Evolutionary conservation across 2,329 filamentous ascomycete species (phyloP), one percentile per base, ranked within the genome.

Genomic region (Raffaelea ambrosiae): DNA sequence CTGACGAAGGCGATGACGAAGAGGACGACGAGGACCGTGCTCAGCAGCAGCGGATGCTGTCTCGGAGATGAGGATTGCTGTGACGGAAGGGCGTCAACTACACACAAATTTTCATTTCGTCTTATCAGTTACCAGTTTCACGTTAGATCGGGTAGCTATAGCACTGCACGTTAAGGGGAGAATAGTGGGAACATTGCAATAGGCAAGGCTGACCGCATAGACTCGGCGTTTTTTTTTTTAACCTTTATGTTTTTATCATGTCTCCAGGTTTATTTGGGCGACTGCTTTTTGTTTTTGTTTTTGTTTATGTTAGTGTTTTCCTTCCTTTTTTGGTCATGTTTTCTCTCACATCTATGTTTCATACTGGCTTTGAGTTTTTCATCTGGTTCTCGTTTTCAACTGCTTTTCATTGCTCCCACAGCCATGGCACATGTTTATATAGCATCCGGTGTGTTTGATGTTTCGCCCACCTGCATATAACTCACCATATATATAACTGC

Each of bases 1-100:
- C 58, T 14, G 53, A 56, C 2, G 63, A 65, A n/a, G 57, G 57
- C 16, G 59, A 47, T 3, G 44, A 44, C 9, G 21, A 45, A 2
- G 48, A n/a, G 1, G 36, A 7, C 11, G 29, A 11, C 9, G 42
- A 35, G 19, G 41, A 39, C n/a, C 14, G 39, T n/a, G 23, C 8
- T 26, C 21, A 48, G 3, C 10, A 11, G 10, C 5, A n/a, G 33
- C 38, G 29, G 22, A 13, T 5, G 11, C 10, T 4, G n/a, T 14
- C 11, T 13, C 5, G 21, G 14, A 33, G 26, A 29, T 29, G 7
- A 29, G 7, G 26, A 29, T n/a, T n/a, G n/a, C n/a, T n/a, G n/a
- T n/a, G n/a, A n/a, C n/a, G n/a, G n/a, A n/a, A n/a, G n/a, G n/a
- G n/a, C n/a, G n/a, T n/a, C n/a, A n/a, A n/a, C n/a, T n/a, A n/a